These are phyloP conservation scores for Mucor circinelloides DNA, from an alignment of 371 early-diverging fungal genomes.

Conservation along the genomic window DNA sequence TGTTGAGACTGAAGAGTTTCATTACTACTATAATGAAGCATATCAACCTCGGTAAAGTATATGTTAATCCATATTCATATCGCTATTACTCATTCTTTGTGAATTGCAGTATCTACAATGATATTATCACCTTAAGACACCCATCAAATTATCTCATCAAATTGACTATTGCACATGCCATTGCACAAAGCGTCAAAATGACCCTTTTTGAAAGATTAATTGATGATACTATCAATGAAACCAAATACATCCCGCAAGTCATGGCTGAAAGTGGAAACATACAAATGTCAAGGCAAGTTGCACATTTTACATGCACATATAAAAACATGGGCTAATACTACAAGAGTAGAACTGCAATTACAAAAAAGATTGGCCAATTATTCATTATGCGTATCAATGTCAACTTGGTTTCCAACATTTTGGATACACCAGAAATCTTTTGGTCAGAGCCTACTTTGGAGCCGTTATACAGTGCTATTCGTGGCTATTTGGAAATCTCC, in stretches of 20 bases:
- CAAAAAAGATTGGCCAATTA: slow-evolving; percentile 70
- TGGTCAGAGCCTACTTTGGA: slow-evolving; percentile 86
- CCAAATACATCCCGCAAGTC: slow-evolving; percentile 82
- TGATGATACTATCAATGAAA: slow-evolving; percentile 82
- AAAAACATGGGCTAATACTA: neutral
- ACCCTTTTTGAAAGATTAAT: slow-evolving; percentile 81
- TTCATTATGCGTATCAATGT: slow-evolving; percentile 90
- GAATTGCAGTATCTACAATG: slow-evolving; percentile 47
- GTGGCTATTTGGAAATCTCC: slow-evolving; percentile 82
- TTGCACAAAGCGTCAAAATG: slow-evolving; percentile 89
- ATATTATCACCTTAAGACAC: slow-evolving; percentile 58
- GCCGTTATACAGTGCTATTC: slow-evolving; percentile 77
- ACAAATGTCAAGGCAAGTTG: slow-evolving; percentile 65
- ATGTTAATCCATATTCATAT: neutral
- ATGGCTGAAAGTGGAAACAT: slow-evolving; percentile 84
- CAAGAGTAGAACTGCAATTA: slow-evolving; percentile 53
- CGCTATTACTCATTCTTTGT: neutral
- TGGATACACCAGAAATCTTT: slow-evolving; percentile 89
- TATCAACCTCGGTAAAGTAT: slow-evolving; percentile 66
- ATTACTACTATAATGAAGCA: slow-evolving; percentile 81
- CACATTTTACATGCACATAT: neutral
- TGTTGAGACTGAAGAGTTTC: slow-evolving; percentile 90
- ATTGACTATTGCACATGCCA: slow-evolving; percentile 81
- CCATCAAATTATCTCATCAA: slow-evolving; percentile 63
- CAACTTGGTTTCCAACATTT: slow-evolving; percentile 80